Base-by-base conservation (phyloP, 2,329 filamentous ascomycete genomes). In the Capronia coronata region DNA sequence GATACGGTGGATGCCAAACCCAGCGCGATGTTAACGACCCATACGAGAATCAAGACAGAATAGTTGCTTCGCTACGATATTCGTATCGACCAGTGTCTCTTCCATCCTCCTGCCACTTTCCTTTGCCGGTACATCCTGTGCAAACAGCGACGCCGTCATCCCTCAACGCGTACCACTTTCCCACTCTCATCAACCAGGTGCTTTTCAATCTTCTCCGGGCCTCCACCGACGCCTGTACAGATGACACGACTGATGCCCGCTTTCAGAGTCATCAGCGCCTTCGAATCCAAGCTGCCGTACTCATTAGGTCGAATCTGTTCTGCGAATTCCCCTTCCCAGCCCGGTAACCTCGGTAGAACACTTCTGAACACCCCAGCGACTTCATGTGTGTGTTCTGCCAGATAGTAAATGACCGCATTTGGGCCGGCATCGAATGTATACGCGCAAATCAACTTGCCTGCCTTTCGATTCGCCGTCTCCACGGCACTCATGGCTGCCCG, bases 391-490 rank as follows among this genome's bases (percentile, higher is more conserved):
- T 94, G 79, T 73, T 90, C 77, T 65, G 90, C 86, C 34, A 90
- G 78, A 65, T 94, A 97, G 75, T 98, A 98, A 43, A 98, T 82
- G 43, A 98, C 94, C 34, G 89, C 89, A 70, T 98, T 98, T 47
- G 93, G 93, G 45, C 93, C 93, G 0, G 93, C 93, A 65, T 98
- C 93, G 63, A 97, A 98, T 0, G 93, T 98, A 69, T 98, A 98
- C 2, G 93, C 93, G 2, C 87, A 89, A 14, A 97, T 78, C 0
- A 79, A 83, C 71, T 82, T 84, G 46, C 87, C 89, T 3, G 86
- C 87, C 19, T 78, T 77, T 46, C 76, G 76, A 65, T 98, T 98
- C 71, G 97, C 87, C 60, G 83, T 78, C 72, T 98, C 89, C 23
- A 96, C 90, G 13, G 88, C 82, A 45, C 87, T 79, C 52, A 98